phyloP scores from a whole-genome alignment of 2,329 filamentous ascomycete species.

The Epichloe elymi region DNA sequence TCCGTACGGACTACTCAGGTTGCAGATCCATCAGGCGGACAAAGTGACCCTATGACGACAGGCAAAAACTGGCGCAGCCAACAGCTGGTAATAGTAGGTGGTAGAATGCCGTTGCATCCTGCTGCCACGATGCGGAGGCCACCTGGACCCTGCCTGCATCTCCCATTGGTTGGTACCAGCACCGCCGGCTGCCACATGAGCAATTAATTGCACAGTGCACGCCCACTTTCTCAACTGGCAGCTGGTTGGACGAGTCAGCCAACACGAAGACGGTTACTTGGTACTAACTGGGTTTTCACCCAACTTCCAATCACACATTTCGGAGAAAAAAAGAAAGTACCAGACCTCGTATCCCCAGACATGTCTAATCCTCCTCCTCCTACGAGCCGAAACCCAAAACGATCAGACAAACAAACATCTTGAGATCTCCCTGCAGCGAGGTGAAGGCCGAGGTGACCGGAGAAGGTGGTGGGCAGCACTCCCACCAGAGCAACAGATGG shows the following conservation, averaged over 20 bases:
- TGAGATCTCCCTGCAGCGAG: neutral
- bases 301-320: neutral
- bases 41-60: conserved; percentile 3
- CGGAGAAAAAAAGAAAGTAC: neutral
- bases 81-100: neutral
- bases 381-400: neutral
- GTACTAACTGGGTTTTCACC: no score
- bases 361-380: neutral
- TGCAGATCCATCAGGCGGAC: conserved; percentile 1
- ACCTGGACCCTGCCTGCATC: neutral
- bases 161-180: neutral
- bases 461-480: neutral
- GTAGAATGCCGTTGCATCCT: neutral
- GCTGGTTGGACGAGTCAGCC: neutral
- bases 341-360: neutral
- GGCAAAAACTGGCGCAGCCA: neutral
- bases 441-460: no score
- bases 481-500: neutral
- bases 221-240: neutral
- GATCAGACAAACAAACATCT: neutral
- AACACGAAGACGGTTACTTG: no score
- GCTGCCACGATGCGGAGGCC: neutral
- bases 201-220: neutral
- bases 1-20: neutral
- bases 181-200: neutral